A percentile compares a stretch with the other conserved stretches of the same genome.
These are phyloP conservation scores for Moesziomyces sp. DNA, from an alignment of 1,284 basidiomycete species.

Conservation along the genomic window DNA sequence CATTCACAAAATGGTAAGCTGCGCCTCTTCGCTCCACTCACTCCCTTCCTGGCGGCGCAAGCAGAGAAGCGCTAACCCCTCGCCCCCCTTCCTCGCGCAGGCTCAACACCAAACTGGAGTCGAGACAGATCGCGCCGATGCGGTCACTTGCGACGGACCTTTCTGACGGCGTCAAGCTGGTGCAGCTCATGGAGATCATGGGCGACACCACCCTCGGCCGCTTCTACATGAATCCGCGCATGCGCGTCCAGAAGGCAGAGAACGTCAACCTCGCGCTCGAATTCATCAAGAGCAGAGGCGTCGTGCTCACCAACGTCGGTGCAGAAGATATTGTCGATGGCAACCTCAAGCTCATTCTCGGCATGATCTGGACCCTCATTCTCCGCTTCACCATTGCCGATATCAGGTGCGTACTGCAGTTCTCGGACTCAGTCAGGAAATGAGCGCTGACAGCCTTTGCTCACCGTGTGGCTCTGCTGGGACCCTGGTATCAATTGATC, in stretches of 20 bases:
- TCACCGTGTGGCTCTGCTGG: too few species aligned
- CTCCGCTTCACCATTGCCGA: constrained; percentile 90
- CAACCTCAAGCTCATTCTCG: constrained; percentile 94
- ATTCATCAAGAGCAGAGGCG: constrained; percentile 92
- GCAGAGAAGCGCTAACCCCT: too few species aligned
- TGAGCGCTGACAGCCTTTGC: neutral
- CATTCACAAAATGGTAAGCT: constrained; percentile 62
- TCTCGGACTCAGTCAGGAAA: too few species aligned
- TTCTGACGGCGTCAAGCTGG: constrained; percentile 91
- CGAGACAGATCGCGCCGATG: constrained; percentile 88
- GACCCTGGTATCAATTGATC: neutral
- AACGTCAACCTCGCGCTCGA: constrained; percentile 96
- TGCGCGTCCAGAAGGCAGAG: constrained; percentile 96
- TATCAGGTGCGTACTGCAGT: constrained; percentile 77
- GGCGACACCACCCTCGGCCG: constrained; percentile 84
- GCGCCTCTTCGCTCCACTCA: too few species aligned
- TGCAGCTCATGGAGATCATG: constrained; percentile 74
- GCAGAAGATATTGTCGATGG: constrained; percentile 98
- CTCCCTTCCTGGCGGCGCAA: too few species aligned
- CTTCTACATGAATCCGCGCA: constrained; percentile 88
- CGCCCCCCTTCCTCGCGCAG: constrained; percentile 69
- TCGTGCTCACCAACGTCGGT: constrained; percentile 96
- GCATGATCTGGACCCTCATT: constrained; percentile 99
- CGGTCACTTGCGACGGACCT: constrained; percentile 87
- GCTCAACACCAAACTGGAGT: constrained; percentile 94